Base-by-base conservation (phyloP, 306 rosid genomes). In the Nissolia schottii region DNA sequence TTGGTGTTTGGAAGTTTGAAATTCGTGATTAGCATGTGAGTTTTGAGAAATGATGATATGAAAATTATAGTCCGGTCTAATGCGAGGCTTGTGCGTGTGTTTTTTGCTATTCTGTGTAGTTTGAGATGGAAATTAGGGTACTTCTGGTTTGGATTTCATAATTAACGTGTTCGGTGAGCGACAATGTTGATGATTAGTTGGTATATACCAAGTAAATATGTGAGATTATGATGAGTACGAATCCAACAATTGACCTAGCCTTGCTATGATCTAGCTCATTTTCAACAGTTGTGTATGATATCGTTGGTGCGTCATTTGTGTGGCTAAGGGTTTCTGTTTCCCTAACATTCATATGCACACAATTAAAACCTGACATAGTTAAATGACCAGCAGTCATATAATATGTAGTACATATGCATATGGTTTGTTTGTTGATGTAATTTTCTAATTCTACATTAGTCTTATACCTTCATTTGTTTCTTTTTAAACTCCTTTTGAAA, bases 161-260 rank as follows among this genome's bases (percentile, higher is more conserved):
- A n/a, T 69, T n/a, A 7, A 54, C n/a, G 0, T 20, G 37, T 69
- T 9, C n/a, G n/a, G 25, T 2, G 23, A 34, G 50, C 35, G 51
- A 15, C 2, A 15, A 1, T n/a, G 27, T 43, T 51, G 74, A 40
- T 2, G 49, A 53, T 61, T 63, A 13, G 73, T 54, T 31, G 70
- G 45, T 35, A 41, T 28, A 13, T n/a, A n/a, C n/a, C n/a, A 25
- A 27, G 18, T 70, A 24, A 50, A 67, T 65, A 28, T 29, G 31
- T 80, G 58, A 80, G 64, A 66, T 20, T 65, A 22, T 31, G 73
- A 40, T 72, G 15, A 32, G 28, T 38, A n/a, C 18, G 27, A 16
- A 38, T 71, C 62, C 13, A 16, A 13, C 29, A 19, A 48, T 13
- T 48, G 34, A 24, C 15, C 2, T 7, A 57, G 20, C 55, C 7